Evolutionary conservation across 2,329 filamentous ascomycete genomes (phyloP), one percentile per base, ranked within the genome.

Genomic region (Apiospora phragmitis): DNA sequence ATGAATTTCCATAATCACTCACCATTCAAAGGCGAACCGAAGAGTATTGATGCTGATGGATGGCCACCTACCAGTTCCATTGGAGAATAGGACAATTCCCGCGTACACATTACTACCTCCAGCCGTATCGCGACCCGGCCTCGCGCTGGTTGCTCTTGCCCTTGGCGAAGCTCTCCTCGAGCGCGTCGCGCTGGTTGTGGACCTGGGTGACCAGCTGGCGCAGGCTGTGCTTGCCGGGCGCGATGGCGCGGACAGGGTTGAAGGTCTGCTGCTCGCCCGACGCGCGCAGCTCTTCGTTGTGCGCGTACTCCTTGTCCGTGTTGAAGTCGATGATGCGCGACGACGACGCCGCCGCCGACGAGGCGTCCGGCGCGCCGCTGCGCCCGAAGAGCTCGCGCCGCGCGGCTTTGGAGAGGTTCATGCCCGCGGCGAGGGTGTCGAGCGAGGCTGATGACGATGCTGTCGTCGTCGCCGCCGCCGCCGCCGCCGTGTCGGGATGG

Each of bases 141-240:
- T 97, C 94, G 76, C 89, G 91, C 80, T 93, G 91, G 77, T 95
- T 96, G 76, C 88, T 89, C 83, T 89, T 91, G 7, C 94, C 93
- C 75, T 91, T 86, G 26, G 94, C 94, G 84, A 97, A 98, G 79
- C 93, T 95, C 78, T 98, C 95, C 82, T 98, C 94, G 74, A 98
- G 83, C 2, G 94, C 94, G 14, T 97, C 94, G 78, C 91, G 91
- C 82, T 98, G 94, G 73, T 87, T 93, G 75, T 90, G 90, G 35
- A 93, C 95, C 72, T 92, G 92, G 81, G 90, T 94, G 74, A 98
- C 93, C 76, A 98, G 86, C 83, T 97, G 94, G 78, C 92, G 91
- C 80, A 98, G 85, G 77, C 89, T 97, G 82, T 98, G 94, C 84
- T 98, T 98, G 71, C 94, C 93, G 4, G 94, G 93, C 32, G 93